Conservation (phyloP, 305 asterid genomes). For the Fraxinus albicans region DNA sequence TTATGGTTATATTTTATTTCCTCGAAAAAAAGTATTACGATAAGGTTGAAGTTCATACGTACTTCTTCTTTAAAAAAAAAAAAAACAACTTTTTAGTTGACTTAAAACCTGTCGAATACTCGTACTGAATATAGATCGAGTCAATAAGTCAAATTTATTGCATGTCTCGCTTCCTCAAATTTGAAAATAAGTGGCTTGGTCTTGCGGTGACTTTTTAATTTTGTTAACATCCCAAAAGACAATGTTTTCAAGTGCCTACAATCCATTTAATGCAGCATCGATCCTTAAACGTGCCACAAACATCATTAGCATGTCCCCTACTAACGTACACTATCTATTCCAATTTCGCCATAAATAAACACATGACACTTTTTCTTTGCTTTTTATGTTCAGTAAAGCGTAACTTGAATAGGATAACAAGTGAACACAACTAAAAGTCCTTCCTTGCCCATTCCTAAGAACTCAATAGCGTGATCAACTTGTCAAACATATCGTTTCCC, state of each 20-base stretch:
- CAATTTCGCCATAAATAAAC: neutral
- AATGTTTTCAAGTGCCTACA: conserved; percentile 18
- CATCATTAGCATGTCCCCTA: neutral
- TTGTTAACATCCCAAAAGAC: conserved; percentile 9
- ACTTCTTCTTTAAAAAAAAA: neutral
- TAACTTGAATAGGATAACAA: neutral
- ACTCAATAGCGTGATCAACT: neutral
- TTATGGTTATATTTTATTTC: neutral
- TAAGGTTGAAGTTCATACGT: neutral
- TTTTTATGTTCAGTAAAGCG: too few species aligned
- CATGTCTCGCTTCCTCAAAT: neutral
- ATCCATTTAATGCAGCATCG: neutral
- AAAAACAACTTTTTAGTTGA: neutral
- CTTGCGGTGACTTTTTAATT: neutral
- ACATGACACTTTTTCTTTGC: neutral
- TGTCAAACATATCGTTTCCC: neutral
- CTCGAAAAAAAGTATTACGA: neutral
- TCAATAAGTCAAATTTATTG: neutral
- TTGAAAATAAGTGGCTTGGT: neutral
- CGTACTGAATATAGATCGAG: neutral
- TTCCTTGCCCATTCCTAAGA: neutral
- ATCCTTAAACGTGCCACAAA: neutral
- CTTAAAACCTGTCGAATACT: neutral
- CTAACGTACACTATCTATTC: neutral
- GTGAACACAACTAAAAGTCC: neutral